Base-by-base conservation (phyloP, 352 stramenopile genomes). In the Pythium aquatile region DNA sequence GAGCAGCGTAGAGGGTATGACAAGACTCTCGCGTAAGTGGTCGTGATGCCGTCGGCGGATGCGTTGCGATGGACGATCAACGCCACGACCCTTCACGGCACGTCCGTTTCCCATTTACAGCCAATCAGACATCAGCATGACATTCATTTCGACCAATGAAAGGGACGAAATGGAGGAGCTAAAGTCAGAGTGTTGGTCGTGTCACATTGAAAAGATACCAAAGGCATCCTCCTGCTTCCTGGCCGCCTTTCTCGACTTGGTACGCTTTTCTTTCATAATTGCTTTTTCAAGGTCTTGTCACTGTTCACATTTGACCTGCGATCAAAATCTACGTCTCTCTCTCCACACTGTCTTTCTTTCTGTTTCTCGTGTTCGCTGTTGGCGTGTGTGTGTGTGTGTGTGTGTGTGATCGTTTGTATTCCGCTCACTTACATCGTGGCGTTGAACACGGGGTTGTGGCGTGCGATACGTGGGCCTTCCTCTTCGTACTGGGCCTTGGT, bases 401-500 rank as follows among this genome's bases (percentile, higher is more conserved):
- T 9, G 32, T 24, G 20, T 24, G 20, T 24, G 20, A 24, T 24
- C 20, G 20, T 24, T 24, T 24, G 20, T 24, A 24, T 24, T 24
- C 20, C 20, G 20, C 20, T 9, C 32, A 9, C 32, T 83, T 91
- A 98, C 80, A 98, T 96, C 65, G 90, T 95, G 32, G 92, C 90
- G 58, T 90, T 97, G 73, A 98, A 98, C 28, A 98, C 94, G 3
- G 91, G 88, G 78, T 98, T 98, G 80, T 98, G 93, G 35, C 94
- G 87, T 4, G 93, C 93, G 61, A 98, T 98, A 57, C 94, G 87
- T 33, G 95, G 91, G 7, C 95, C 95, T 81, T 98, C 93, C 66
- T 98, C 95, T 28, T 98, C 93, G 83, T 98, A 98, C 80, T 98
- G 91, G 24, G 87, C 90, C 77, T 98, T 98, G 32, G 95, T 98